Evolutionary conservation across 768 basidiomycete genomes (phyloP).

Genomic region (Udeniomyces megalosporus): DNA sequence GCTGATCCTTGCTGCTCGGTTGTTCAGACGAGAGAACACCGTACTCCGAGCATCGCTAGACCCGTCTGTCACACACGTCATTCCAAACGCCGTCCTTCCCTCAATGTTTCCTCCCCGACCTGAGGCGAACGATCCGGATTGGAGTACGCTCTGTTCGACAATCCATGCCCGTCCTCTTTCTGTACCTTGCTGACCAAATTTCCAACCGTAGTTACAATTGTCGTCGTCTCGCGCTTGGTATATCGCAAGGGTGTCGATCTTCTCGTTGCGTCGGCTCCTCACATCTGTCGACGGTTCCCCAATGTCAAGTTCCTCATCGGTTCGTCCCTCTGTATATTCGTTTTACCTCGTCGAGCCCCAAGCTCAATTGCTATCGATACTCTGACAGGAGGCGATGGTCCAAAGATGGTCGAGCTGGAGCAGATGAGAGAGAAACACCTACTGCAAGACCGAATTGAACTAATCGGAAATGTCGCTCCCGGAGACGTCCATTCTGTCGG

Average conservation of each 20-base stretch:
- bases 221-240: conserved; percentile 74
- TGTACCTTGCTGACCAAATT: background rate
- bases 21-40: conserved; percentile 80
- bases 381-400: conserved; percentile 76
- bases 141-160: conserved; percentile 35
- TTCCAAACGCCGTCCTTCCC: conserved; percentile 79
- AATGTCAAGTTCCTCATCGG: conserved; percentile 80
- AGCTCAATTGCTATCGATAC: too few species aligned
- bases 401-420: conserved; percentile 81
- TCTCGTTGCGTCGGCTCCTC: conserved; percentile 76
- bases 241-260: conserved; percentile 96
- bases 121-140: conserved; percentile 19
- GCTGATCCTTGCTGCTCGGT: background rate
- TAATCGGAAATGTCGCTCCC: conserved; percentile 66
- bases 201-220: conserved; percentile 75
- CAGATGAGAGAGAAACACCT: conserved; percentile 87
- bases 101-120: conserved; percentile 64
- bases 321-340: conserved; percentile 25
- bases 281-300: conserved; percentile 68
- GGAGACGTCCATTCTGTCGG: conserved; percentile 66
- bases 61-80: conserved; percentile 61
- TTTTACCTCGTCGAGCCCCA: background rate
- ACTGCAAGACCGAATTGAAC: conserved; percentile 78
- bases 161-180: background rate
- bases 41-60: conserved; percentile 70